Conservation (phyloP, 2,329 filamentous ascomycete genomes). For the Fusarium sp. region DNA sequence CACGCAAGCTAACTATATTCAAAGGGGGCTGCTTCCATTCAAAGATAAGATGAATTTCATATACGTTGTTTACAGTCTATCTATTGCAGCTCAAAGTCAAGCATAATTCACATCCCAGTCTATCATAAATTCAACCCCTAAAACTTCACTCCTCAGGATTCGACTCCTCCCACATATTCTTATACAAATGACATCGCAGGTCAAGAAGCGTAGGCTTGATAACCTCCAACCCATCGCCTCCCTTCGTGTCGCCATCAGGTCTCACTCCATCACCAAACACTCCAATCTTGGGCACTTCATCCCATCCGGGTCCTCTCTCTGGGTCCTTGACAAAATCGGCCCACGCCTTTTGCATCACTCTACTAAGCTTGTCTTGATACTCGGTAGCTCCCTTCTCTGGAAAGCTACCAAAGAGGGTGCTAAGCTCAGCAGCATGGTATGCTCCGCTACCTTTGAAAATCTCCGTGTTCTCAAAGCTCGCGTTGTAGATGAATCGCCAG, state of each 20-base stretch:
- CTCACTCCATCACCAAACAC: conserved; percentile 39
- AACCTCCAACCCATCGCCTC: conserved; percentile 4
- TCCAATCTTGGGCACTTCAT: conserved; percentile 31
- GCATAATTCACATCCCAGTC: background rate
- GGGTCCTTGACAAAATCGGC: conserved; percentile 44
- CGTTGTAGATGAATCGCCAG: conserved; percentile 58
- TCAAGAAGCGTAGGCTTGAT: conserved; percentile 8
- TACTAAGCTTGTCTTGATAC: conserved; percentile 33
- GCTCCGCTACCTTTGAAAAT: conserved; percentile 51
- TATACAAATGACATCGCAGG: conserved; percentile 17
- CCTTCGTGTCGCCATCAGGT: conserved; percentile 6
- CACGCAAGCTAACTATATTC: background rate
- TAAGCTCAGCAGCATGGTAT: conserved; percentile 57
- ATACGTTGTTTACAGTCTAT: background rate
- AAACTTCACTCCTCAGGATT: background rate
- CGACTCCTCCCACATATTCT: background rate
- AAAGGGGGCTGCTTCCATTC: background rate
- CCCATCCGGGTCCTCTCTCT: conserved; percentile 39
- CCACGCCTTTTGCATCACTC: conserved; percentile 44
- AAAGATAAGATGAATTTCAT: background rate
- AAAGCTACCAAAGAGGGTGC: conserved; percentile 54
- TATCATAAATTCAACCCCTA: background rate
- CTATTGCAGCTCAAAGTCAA: background rate
- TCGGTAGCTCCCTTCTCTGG: conserved; percentile 21
- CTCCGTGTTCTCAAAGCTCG: conserved; percentile 57